phyloP scores from a whole-genome alignment of 305 asterid species.

The Fraxinus ornus region DNA sequence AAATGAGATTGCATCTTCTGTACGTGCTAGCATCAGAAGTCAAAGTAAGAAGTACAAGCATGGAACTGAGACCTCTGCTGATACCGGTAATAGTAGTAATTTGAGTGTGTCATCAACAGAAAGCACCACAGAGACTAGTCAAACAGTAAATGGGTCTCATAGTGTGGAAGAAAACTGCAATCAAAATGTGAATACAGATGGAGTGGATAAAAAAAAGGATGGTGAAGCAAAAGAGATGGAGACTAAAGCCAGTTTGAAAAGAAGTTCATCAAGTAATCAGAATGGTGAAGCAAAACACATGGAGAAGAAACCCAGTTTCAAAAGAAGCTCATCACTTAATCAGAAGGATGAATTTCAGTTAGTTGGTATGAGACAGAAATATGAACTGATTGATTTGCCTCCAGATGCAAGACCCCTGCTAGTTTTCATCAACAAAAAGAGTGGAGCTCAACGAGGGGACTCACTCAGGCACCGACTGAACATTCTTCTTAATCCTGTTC shows the following conservation, averaged over 20 bases:
- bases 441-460: conserved; percentile 97
- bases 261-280: conserved; percentile 60
- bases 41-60: conserved; percentile 76
- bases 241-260: conserved; percentile 51
- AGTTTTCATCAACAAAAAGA: conserved; percentile 85
- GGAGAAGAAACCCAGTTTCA: conserved; percentile 57
- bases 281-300: conserved; percentile 48
- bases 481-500: conserved; percentile 85
- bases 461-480: conserved; percentile 78
- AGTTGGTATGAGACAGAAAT: conserved; percentile 53
- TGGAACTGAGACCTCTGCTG: conserved; percentile 50
- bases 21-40: conserved; percentile 87
- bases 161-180: conserved; percentile 52
- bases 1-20: conserved; percentile 92
- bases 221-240: conserved; percentile 55
- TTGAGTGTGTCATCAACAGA: conserved; percentile 57
- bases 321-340: conserved; percentile 58
- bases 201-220: conserved; percentile 41
- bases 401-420: conserved; percentile 87
- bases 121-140: conserved; percentile 41
- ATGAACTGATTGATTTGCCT: conserved; percentile 88
- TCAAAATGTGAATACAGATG: conserved; percentile 42
- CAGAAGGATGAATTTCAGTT: conserved; percentile 63
- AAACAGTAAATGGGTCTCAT: conserved; percentile 48
- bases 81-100: conserved; percentile 48